phyloP scores from a whole-genome alignment of 306 rosid species.

The Cyamopsis tetragonoloba region DNA sequence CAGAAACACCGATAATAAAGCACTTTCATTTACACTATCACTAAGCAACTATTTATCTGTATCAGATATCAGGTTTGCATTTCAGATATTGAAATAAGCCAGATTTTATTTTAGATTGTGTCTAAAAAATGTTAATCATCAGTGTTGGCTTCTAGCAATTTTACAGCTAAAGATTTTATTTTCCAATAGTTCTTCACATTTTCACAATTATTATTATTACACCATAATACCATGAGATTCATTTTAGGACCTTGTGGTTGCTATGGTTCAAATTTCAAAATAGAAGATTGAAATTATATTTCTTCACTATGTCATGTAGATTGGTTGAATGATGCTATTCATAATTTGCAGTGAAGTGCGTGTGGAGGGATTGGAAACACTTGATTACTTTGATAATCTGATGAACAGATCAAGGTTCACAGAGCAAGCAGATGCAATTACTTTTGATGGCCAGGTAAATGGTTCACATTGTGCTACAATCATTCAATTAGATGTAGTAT shows the following conservation, averaged over 20 bases:
- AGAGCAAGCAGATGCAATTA: constrained; percentile 66
- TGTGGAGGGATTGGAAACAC: constrained; percentile 66
- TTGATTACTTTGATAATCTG: constrained; percentile 56
- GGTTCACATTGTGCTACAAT: background rate
- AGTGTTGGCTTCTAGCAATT: background rate
- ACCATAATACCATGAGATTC: background rate
- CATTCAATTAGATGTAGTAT: background rate
- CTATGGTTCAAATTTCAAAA: background rate
- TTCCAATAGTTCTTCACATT: background rate
- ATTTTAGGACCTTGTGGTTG: background rate
- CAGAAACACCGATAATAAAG: constrained; percentile 49
- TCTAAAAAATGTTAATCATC: background rate
- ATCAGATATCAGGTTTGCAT: constrained; percentile 58
- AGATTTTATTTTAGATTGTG: background rate
- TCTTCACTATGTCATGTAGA: constrained; percentile 1
- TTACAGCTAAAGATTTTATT: background rate
- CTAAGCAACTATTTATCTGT: constrained; percentile 50
- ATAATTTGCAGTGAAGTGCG: constrained; percentile 62
- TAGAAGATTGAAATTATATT: constrained; percentile 15
- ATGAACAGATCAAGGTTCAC: constrained; percentile 44
- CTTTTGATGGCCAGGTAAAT: constrained; percentile 58
- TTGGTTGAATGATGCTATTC: constrained; percentile 1
- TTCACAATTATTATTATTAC: background rate
- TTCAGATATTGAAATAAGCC: background rate
- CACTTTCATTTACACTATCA: constrained; percentile 45